Percentiles rank a stretch among this genome's conserved stretches.
Evolutionary conservation across 2,329 filamentous ascomycete species (phyloP).

Genomic region (Alternaria gansuensis): DNA sequence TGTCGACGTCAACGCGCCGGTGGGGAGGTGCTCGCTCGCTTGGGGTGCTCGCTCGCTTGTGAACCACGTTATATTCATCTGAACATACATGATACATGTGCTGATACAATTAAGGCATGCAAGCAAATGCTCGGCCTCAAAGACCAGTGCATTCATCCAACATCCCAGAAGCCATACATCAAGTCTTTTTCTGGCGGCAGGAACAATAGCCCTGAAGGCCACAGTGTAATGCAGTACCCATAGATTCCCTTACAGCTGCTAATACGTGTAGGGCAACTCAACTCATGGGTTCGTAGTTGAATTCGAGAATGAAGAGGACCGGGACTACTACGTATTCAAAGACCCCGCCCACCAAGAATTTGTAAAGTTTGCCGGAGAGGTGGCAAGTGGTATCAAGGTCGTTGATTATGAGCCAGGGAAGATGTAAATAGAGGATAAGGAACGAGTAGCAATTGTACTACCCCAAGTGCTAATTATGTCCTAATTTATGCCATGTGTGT

Average conservation of each 20-base stretch:
- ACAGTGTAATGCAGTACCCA: conserved; percentile 51
- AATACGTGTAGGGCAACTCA: conserved; percentile 61
- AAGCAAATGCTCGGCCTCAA: conserved; percentile 65
- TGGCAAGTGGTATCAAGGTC: conserved; percentile 65
- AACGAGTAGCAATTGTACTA: conserved; percentile 2
- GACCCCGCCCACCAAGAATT: conserved; percentile 72
- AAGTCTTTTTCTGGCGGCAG: conserved; percentile 65
- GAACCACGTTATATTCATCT: no score
- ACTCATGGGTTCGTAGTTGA: conserved; percentile 75
- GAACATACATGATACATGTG: neutral
- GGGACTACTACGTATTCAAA: conserved; percentile 72
- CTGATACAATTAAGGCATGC: conserved; percentile 59
- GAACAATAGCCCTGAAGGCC: conserved; percentile 69
- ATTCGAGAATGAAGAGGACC: conserved; percentile 70
- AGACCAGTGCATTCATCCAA: conserved; percentile 67
- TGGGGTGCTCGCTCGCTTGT: no score
- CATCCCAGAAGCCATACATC: conserved; percentile 68
- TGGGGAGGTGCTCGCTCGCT: no score
- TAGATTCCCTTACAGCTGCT: neutral
- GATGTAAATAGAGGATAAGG: conserved; percentile 49
- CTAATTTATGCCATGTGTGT: conserved; percentile 2
- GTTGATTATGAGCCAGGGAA: conserved; percentile 68
- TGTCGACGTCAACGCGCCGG: no score
- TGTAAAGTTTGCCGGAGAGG: conserved; percentile 58
- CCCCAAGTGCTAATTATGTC: conserved; percentile 23